Evolutionary conservation across 2,329 filamentous ascomycete genomes (phyloP).

Genomic region (Alternaria ethzedia): DNA sequence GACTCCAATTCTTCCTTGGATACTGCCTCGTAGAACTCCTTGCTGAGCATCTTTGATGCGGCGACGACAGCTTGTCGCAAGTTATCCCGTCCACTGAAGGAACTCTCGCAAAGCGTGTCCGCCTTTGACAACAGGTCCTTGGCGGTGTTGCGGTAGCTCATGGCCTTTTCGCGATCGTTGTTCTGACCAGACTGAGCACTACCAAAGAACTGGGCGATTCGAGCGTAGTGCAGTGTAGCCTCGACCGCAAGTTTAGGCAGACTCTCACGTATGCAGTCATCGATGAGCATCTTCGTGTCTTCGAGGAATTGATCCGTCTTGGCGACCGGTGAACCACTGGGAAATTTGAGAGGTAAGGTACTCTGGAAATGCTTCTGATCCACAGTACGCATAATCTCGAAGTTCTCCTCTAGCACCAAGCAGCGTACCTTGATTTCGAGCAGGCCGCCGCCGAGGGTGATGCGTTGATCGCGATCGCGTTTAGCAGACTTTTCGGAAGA

Average conservation of each 20-base stretch:
- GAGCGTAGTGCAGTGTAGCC: constrained; percentile 42
- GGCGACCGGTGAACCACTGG: constrained; percentile 10
- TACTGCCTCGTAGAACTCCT: constrained; percentile 50
- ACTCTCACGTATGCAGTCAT: constrained; percentile 33
- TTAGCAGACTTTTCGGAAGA: constrained; percentile 14
- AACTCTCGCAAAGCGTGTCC: constrained; percentile 38
- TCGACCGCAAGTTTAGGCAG: constrained; percentile 50
- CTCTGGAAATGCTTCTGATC: not conserved
- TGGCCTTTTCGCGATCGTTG: constrained; percentile 14
- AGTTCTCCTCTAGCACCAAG: constrained; percentile 40
- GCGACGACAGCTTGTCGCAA: constrained; percentile 38
- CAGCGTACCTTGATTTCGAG: constrained; percentile 39
- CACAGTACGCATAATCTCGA: constrained; percentile 21
- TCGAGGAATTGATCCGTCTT: constrained; percentile 28
- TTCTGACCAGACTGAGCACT: constrained; percentile 16
- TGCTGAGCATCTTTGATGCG: constrained; percentile 34
- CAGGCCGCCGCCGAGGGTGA: constrained; percentile 34
- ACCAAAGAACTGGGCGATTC: constrained; percentile 33
- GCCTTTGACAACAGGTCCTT: constrained; percentile 38
- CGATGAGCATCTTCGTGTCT: constrained; percentile 39
- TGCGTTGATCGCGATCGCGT: constrained; percentile 37
- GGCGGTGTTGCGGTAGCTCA: constrained; percentile 21
- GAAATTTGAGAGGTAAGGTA: constrained; percentile 11
- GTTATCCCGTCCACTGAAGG: constrained; percentile 37
- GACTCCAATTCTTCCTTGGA: constrained; percentile 52